Evolutionary conservation across 257 asterid genomes (phyloP).

Genomic region (Rauvolfia tetraphylla): DNA sequence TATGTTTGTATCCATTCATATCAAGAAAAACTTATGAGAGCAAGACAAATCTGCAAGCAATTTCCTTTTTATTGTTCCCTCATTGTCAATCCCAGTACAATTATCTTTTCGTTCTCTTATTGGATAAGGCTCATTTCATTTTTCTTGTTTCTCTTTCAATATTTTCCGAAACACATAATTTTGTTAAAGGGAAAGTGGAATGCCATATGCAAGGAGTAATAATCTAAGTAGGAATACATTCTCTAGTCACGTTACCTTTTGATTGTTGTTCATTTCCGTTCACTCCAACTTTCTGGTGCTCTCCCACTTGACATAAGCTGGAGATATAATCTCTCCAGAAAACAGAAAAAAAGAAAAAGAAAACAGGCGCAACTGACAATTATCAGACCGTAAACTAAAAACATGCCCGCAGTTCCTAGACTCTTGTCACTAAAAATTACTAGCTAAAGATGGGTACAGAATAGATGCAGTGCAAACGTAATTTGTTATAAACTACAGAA

Average conservation of each 20-base stretch:
- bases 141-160: not conserved
- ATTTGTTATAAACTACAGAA: not conserved
- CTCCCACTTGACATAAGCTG: not conserved
- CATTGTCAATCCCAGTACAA: not conserved
- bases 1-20: not conserved
- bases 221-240: not conserved
- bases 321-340: not conserved
- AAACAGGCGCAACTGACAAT: not conserved
- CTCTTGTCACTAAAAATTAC: not conserved
- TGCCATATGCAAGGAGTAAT: not conserved
- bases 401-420: not conserved
- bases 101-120: not conserved
- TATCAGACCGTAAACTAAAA: not conserved
- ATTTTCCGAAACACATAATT: not conserved
- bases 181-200: not conserved
- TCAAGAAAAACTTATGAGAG: not conserved
- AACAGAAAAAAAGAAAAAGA: not conserved
- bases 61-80: not conserved
- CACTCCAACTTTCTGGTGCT: not conserved
- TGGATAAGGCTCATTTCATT: not conserved
- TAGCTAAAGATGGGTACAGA: not conserved
- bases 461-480: not conserved
- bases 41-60: not conserved
- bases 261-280: not conserved
- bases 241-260: not conserved